A percentile compares a stretch with the other conserved stretches of the same genome.
These are phyloP conservation scores for Lentinus brumalis DNA, from an alignment of 768 basidiomycete genomes.

Conservation along the genomic window DNA sequence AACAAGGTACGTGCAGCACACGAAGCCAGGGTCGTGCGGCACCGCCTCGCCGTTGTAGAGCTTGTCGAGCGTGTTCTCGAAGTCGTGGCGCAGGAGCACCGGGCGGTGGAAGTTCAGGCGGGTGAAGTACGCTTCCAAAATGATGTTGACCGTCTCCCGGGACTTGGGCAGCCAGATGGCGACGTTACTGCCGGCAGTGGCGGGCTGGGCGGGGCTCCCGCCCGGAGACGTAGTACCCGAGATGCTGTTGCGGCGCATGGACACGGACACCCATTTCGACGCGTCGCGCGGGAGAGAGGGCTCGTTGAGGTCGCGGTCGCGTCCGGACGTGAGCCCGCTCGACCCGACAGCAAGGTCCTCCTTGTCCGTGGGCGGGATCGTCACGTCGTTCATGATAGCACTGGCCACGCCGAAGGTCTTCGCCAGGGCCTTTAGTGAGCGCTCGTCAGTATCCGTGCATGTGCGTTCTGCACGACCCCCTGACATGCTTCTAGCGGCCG, in stretches of 20 bases:
- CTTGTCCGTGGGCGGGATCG: slow-evolving; percentile 54
- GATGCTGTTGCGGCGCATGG: slow-evolving; percentile 46
- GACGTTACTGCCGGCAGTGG: slow-evolving; percentile 35
- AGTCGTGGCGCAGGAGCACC: slow-evolving; percentile 68
- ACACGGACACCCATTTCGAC: slow-evolving; percentile 59
- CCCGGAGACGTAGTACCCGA: slow-evolving; percentile 25
- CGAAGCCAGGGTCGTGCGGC: slow-evolving; percentile 72
- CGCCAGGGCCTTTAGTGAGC: slow-evolving; percentile 56
- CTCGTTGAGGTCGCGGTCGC: slow-evolving; percentile 61
- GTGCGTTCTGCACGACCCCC: background rate
- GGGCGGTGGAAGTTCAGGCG: slow-evolving; percentile 82
- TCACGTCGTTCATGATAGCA: slow-evolving; percentile 66
- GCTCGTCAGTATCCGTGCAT: background rate
- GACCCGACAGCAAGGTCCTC: slow-evolving; percentile 83
- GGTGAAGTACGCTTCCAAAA: slow-evolving; percentile 73
- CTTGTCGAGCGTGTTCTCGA: slow-evolving; percentile 61
- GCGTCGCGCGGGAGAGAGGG: slow-evolving; percentile 60
- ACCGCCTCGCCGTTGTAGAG: slow-evolving; percentile 61
- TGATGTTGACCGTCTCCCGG: slow-evolving; percentile 59
- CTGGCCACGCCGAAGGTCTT: slow-evolving; percentile 79
- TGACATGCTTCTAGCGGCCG: too few species aligned
- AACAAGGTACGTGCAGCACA: slow-evolving; percentile 78
- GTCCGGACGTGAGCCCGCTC: slow-evolving; percentile 66
- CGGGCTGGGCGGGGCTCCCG: slow-evolving; percentile 7
- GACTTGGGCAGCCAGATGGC: slow-evolving; percentile 78